Conservation (phyloP, 2,329 filamentous ascomycete genomes). For the Cordyceps cateniannulata region DNA sequence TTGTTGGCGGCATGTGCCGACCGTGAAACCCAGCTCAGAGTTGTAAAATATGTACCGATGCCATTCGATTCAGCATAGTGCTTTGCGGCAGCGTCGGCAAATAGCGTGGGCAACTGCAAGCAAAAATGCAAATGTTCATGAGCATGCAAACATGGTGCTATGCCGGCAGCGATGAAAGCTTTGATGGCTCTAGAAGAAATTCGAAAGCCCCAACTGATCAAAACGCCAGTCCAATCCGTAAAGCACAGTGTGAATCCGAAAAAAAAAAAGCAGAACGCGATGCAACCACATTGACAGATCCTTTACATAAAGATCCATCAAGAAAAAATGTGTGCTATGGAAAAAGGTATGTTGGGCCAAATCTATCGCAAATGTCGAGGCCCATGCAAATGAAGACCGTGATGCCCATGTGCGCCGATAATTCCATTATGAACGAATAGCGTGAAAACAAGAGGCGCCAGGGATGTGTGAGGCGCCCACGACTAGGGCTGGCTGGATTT, state of each 20-base stretch:
- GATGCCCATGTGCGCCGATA: slow-evolving; percentile 22
- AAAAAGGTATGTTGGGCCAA: slow-evolving; percentile 2
- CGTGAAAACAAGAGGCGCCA: slow-evolving; percentile 6
- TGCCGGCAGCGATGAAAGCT: background rate
- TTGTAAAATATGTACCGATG: slow-evolving; percentile 8
- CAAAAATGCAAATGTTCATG: background rate
- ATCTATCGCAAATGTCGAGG: slow-evolving; percentile 13
- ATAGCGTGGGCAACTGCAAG: background rate
- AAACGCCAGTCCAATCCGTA: slow-evolving; percentile 6
- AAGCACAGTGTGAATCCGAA: background rate
- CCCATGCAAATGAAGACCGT: slow-evolving; percentile 18
- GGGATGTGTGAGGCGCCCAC: background rate
- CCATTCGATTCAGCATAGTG: background rate
- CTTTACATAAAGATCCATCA: background rate
- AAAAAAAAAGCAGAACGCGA: background rate
- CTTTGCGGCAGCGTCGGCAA: background rate
- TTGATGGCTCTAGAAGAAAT: background rate
- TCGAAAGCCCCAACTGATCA: background rate
- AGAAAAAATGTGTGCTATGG: background rate
- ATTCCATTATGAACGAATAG: slow-evolving; percentile 30
- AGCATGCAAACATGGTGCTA: background rate
- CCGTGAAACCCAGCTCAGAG: background rate
- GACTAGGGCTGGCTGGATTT: background rate
- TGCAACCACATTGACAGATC: background rate
- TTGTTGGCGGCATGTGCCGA: slow-evolving; percentile 17